Conservation (phyloP, 805 yeast species). For the Priceomyces melissophilus region DNA sequence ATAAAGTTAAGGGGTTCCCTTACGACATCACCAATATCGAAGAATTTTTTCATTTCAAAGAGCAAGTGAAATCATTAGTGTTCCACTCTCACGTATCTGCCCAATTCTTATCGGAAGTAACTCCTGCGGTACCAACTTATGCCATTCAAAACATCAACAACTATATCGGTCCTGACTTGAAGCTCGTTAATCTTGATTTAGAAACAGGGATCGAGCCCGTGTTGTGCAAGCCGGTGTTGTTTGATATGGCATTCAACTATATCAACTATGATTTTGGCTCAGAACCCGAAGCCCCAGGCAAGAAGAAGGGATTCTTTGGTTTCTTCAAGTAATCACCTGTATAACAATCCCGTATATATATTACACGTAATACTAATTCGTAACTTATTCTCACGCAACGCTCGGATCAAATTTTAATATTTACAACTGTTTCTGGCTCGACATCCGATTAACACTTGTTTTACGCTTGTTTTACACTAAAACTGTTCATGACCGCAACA, state of each 20-base stretch:
- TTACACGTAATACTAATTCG: too few relatives aligned
- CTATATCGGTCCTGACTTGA: slow-evolving; percentile 29
- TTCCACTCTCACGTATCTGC: slow-evolving; percentile 43
- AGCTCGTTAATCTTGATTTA: slow-evolving; percentile 20
- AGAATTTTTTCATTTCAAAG: slow-evolving; percentile 23
- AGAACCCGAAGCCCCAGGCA: slow-evolving; percentile 25
- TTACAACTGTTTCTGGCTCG: too few relatives aligned
- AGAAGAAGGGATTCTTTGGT: slow-evolving; percentile 70
- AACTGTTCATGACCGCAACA: slow-evolving; percentile 8
- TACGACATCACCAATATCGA: slow-evolving; percentile 38
- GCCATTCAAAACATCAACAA: slow-evolving; percentile 44
- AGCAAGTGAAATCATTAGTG: slow-evolving; percentile 13
- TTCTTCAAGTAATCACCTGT: slow-evolving; percentile 45
- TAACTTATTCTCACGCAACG: too few relatives aligned
- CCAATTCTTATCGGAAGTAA: slow-evolving; percentile 35
- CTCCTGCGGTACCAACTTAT: slow-evolving; percentile 11
- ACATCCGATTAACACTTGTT: too few relatives aligned
- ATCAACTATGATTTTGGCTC: slow-evolving; percentile 43
- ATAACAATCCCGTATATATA: too few relatives aligned
- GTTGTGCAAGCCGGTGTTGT: slow-evolving; percentile 82
- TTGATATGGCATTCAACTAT: slow-evolving; percentile 86
- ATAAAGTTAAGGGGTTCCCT: slow-evolving; percentile 38
- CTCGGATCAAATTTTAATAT: too few relatives aligned
- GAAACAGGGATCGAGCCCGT: slow-evolving; percentile 49
- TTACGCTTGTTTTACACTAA: too few relatives aligned